Conservation (phyloP, 106 monocot species). For the Triglochin maritima region DNA sequence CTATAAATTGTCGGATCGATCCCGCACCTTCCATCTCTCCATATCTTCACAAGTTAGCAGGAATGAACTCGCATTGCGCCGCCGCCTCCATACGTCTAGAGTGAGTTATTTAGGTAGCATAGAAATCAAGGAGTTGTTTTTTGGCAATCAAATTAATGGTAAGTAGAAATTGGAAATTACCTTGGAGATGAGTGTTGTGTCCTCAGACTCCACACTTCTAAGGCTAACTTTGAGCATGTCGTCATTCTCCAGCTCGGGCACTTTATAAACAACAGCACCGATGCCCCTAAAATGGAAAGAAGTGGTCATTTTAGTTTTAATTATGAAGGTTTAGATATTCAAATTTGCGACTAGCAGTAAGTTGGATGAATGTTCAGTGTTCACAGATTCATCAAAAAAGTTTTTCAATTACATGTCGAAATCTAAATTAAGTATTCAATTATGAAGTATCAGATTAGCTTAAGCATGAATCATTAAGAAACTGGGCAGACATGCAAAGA, state of each 20-base stretch:
- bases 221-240: conserved; percentile 24
- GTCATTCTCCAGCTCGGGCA: conserved; percentile 12
- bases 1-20: too few species aligned
- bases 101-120: too few species aligned
- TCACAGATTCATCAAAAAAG: too few species aligned
- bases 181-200: conserved; percentile 22
- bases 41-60: conserved; percentile 10
- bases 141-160: too few species aligned
- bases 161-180: not conserved
- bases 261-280: conserved; percentile 22
- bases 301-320: not conserved
- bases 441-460: too few species aligned
- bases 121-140: too few species aligned
- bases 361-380: not conserved
- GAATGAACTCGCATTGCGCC: conserved; percentile 28
- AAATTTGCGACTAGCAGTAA: not conserved
- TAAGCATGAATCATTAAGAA: too few species aligned
- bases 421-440: too few species aligned
- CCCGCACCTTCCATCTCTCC: conserved; percentile 13
- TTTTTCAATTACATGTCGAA: too few species aligned
- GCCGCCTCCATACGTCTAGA: conserved; percentile 21
- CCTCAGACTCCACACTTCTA: conserved; percentile 18
- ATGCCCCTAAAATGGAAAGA: conserved; percentile 12
- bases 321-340: not conserved
- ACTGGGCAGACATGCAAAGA: too few species aligned